These are phyloP conservation scores for Conticribra guillardii DNA, from an alignment of 108 stramenopile species.

Conservation along the genomic window DNA sequence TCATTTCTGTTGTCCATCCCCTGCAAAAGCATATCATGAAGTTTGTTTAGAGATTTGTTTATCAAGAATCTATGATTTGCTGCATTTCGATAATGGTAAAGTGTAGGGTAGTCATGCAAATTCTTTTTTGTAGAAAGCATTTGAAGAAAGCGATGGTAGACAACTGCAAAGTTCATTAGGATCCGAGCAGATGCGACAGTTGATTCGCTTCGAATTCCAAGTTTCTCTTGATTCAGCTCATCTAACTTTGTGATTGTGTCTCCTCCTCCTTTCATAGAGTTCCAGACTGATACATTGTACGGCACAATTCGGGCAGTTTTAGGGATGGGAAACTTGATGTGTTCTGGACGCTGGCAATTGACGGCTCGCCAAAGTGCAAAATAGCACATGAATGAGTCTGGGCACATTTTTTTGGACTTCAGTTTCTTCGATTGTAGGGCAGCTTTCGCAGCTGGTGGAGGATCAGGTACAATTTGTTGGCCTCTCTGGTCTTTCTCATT, in stretches of 20 bases:
- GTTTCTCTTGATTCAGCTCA: not conserved
- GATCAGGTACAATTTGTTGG: too few relatives aligned
- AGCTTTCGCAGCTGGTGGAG: too few relatives aligned
- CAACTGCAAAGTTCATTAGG: slow-evolving; percentile 1
- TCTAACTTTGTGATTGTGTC: slow-evolving; percentile 8
- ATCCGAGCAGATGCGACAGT: not conserved
- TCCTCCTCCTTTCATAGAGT: slow-evolving; percentile 2
- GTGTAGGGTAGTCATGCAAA: not conserved
- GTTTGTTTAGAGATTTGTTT: too few relatives aligned
- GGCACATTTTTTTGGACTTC: not conserved
- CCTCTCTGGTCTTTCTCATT: not conserved
- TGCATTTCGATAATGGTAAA: too few relatives aligned
- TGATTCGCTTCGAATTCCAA: not conserved
- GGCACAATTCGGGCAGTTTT: slow-evolving; percentile 1
- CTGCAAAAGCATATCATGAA: too few relatives aligned
- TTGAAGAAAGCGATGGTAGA: slow-evolving; percentile 1
- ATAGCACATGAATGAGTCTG: not conserved
- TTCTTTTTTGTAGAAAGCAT: not conserved
- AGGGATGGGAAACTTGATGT: too few relatives aligned
- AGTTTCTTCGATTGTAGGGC: not conserved
- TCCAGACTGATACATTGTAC: not conserved
- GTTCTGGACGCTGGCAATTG: too few relatives aligned
- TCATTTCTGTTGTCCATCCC: too few relatives aligned
- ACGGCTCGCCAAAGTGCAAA: too few relatives aligned
- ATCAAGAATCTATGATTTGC: too few relatives aligned